Conservation (phyloP, 768 basidiomycete species). For the Lentinula sp. region DNA sequence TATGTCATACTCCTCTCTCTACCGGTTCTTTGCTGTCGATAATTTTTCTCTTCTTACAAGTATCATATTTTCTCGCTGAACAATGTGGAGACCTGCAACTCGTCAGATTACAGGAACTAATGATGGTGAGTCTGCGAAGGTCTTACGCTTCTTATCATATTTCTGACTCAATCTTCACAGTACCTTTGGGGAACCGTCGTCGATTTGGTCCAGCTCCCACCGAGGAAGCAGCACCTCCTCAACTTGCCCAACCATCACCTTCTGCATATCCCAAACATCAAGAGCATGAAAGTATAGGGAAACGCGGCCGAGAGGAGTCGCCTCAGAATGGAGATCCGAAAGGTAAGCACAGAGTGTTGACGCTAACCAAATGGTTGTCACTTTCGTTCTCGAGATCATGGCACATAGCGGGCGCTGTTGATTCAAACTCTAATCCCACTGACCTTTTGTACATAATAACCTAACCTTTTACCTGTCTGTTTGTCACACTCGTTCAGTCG, state of each 20-base stretch:
- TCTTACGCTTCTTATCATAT: slow-evolving; percentile 6
- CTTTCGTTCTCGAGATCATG: slow-evolving; percentile 17
- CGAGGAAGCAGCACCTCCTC: slow-evolving; percentile 78
- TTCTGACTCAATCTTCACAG: slow-evolving; percentile 27
- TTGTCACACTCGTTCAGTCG: slow-evolving; percentile 51
- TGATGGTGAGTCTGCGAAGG: slow-evolving; percentile 56
- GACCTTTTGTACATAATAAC: slow-evolving; percentile 51
- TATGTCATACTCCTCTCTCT: neutral
- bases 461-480: slow-evolving; percentile 32
- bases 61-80: slow-evolving; percentile 28
- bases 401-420: neutral
- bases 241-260: slow-evolving; percentile 82
- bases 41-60: neutral
- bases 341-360: slow-evolving; percentile 58
- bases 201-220: slow-evolving; percentile 86
- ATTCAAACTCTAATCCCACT: slow-evolving; percentile 20
- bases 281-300: slow-evolving; percentile 49
- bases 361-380: slow-evolving; percentile 23
- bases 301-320: slow-evolving; percentile 65
- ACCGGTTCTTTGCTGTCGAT: neutral
- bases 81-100: slow-evolving; percentile 87
- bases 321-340: slow-evolving; percentile 54
- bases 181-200: slow-evolving; percentile 81
- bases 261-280: slow-evolving; percentile 74
- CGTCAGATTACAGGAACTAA: slow-evolving; percentile 91